These are phyloP conservation scores for Coniochaeta sp. DNA, from an alignment of 2,329 filamentous ascomycete species.

Conservation along the genomic window DNA sequence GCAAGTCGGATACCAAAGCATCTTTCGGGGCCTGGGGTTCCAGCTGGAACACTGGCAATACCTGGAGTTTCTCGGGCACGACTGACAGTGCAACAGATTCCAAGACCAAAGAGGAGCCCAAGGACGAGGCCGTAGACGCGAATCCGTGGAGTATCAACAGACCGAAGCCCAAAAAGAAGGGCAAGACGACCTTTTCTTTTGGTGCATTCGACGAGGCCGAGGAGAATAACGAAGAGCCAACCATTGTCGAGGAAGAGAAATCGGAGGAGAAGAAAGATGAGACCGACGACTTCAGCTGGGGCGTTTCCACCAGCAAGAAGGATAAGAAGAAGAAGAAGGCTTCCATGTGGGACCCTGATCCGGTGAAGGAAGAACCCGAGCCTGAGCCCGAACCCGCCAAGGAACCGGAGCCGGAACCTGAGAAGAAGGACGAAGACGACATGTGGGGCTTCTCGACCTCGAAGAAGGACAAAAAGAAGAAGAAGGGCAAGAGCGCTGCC, in stretches of 20 bases:
- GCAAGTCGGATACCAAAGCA: conserved; percentile 30
- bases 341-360: conserved; percentile 24
- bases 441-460: conserved; percentile 19
- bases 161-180: conserved; percentile 46
- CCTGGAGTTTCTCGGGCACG: conserved; percentile 30
- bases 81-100: conserved; percentile 7
- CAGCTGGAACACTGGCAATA: conserved; percentile 46
- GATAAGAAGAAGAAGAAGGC: conserved; percentile 30
- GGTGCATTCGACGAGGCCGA: conserved; percentile 32
- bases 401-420: conserved; percentile 26
- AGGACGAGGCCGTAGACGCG: conserved; percentile 30
- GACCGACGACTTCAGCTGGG: conserved; percentile 18
- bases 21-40: conserved; percentile 52
- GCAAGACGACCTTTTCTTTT: conserved; percentile 36
- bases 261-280: conserved; percentile 17
- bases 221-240: conserved; percentile 22
- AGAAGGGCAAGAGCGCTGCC: conserved; percentile 6
- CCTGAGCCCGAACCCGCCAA: conserved; percentile 8
- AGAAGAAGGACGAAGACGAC: conserved; percentile 20
- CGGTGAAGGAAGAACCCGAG: conserved; percentile 1
- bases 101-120: conserved; percentile 4
- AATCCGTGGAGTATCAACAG: conserved; percentile 43
- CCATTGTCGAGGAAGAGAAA: conserved; percentile 12
- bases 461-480: conserved; percentile 16
- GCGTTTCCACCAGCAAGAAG: conserved; percentile 19